A percentile compares a stretch with the other conserved stretches of the same genome.
Evolutionary conservation across 2,329 filamentous ascomycete genomes (phyloP).

Genomic region (Chalaropsis thielavioides): DNA sequence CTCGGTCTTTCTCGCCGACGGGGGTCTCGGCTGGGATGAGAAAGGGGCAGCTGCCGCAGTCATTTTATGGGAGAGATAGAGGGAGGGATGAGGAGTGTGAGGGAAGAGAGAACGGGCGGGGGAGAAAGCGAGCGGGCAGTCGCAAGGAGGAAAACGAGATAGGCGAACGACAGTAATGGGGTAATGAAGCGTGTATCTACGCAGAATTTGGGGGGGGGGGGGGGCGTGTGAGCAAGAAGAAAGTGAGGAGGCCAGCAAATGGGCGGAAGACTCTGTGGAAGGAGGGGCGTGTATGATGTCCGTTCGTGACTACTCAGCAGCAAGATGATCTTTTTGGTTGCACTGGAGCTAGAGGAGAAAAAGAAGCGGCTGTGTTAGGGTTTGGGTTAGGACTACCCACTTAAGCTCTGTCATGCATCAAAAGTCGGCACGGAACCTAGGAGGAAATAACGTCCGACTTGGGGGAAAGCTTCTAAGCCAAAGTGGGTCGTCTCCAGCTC

Average conservation of each 20-base stretch:
- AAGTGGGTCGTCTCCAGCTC: neutral
- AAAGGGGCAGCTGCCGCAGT: slow-evolving; percentile 1
- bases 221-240: neutral
- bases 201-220: too few relatives aligned
- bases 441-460: neutral
- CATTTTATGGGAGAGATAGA: neutral
- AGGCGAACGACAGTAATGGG: neutral
- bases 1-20: slow-evolving; percentile 16
- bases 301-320: neutral
- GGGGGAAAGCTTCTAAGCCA: neutral
- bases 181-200: neutral
- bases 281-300: neutral
- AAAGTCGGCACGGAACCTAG: neutral
- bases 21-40: neutral
- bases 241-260: neutral
- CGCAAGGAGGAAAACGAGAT: neutral
- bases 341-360: neutral
- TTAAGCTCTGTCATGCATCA: neutral
- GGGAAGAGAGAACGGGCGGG: neutral
- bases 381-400: neutral
- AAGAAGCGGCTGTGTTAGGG: neutral
- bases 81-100: neutral
- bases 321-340: too few relatives aligned
- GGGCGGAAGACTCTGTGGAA: neutral
- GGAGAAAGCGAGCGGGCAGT: neutral